These are phyloP conservation scores for Cicer chorassanicum DNA, from an alignment of 306 rosid species.

Conservation along the genomic window DNA sequence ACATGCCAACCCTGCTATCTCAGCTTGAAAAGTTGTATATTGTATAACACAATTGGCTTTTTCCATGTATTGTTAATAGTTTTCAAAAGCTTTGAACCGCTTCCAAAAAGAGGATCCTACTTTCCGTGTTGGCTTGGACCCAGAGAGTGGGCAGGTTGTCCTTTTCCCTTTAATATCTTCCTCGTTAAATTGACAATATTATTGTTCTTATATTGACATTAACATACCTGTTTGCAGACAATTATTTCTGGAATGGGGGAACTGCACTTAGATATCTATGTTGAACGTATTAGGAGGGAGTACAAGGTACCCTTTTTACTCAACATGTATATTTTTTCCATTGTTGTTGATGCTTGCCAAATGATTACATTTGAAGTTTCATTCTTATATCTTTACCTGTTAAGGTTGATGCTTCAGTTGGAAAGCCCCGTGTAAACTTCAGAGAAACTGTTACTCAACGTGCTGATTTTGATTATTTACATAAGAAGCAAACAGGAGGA, in stretches of 20 bases:
- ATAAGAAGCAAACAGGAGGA: conserved; percentile 95
- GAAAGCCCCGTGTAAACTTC: conserved; percentile 98
- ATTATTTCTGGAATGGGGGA: conserved; percentile 99
- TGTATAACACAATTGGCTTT: conserved; percentile 27
- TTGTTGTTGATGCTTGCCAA: conserved; percentile 28
- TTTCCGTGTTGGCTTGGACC: conserved; percentile 95
- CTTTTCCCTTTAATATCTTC: background rate
- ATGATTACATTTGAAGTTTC: conserved; percentile 40
- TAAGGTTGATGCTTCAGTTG: conserved; percentile 96
- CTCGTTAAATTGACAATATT: conserved; percentile 23
- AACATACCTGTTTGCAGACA: conserved; percentile 59
- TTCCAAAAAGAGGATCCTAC: conserved; percentile 99
- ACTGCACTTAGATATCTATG: conserved; percentile 93
- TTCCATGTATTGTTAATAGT: conserved; percentile 54
- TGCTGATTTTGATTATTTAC: conserved; percentile 93
- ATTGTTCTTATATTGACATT: conserved; percentile 35
- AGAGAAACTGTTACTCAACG: conserved; percentile 97
- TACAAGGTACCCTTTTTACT: conserved; percentile 66
- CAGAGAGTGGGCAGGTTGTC: conserved; percentile 96
- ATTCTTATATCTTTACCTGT: conserved; percentile 36
- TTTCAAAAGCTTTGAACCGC: conserved; percentile 97
- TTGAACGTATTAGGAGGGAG: conserved; percentile 94
- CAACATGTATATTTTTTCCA: background rate
- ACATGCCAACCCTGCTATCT: background rate
- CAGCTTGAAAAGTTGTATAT: background rate